phyloP scores from a whole-genome alignment of 2,329 filamentous ascomycete species.

The Acrocalymma vagum region DNA sequence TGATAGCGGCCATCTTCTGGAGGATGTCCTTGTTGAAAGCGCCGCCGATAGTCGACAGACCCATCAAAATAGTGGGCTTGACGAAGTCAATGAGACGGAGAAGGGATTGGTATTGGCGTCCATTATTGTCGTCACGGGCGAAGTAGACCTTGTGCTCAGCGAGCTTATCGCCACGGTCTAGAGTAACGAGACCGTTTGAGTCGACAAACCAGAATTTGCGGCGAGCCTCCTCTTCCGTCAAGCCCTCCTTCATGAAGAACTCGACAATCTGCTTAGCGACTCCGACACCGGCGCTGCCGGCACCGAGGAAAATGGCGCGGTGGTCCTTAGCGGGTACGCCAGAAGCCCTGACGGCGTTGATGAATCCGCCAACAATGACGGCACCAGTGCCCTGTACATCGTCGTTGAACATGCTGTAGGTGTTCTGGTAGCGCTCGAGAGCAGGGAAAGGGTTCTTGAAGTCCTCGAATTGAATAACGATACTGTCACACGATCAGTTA shows the following conservation, averaged over 20 bases:
- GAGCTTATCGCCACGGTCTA: conserved; percentile 90
- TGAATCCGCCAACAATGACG: conserved; percentile 86
- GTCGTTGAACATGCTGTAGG: conserved; percentile 97
- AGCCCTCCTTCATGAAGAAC: conserved; percentile 91
- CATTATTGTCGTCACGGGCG: conserved; percentile 70
- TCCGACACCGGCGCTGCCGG: conserved; percentile 93
- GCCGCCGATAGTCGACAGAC: conserved; percentile 91
- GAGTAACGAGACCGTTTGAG: conserved; percentile 93
- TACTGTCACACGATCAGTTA: conserved; percentile 55
- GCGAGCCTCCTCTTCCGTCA: conserved; percentile 86
- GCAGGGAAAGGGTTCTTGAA: conserved; percentile 98
- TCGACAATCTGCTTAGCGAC: conserved; percentile 98
- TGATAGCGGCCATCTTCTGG: conserved; percentile 65
- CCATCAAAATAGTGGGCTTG: conserved; percentile 92
- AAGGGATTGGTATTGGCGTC: conserved; percentile 76
- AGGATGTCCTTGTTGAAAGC: conserved; percentile 92
- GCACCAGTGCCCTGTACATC: conserved; percentile 98
- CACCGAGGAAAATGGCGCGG: conserved; percentile 93
- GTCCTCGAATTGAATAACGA: conserved; percentile 93
- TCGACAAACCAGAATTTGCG: conserved; percentile 98
- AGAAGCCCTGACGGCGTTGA: conserved; percentile 81
- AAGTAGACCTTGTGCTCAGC: conserved; percentile 85
- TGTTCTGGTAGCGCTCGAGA: conserved; percentile 85
- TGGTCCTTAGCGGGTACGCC: conserved; percentile 88
- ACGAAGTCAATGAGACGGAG: conserved; percentile 94